Conservation (phyloP, 768 basidiomycete genomes). For the Clitopilus passeckerianus region DNA sequence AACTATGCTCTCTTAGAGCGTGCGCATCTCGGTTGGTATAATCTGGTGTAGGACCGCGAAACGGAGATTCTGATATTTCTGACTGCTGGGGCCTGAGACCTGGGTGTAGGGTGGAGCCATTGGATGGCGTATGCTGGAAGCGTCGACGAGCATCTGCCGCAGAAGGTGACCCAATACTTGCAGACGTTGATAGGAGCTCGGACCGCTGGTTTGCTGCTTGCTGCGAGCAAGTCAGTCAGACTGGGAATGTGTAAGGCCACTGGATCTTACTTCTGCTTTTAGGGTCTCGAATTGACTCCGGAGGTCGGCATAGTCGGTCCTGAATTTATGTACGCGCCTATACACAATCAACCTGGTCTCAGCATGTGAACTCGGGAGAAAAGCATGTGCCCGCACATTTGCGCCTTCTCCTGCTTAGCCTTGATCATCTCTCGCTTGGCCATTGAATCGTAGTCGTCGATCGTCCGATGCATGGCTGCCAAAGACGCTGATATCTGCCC, state of each 20-base stretch:
- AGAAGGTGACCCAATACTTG: conserved; percentile 34
- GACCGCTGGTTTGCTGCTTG: conserved; percentile 53
- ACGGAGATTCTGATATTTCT: conserved; percentile 77
- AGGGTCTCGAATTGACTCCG: conserved; percentile 76
- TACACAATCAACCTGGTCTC: conserved; percentile 2
- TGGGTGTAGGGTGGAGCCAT: conserved; percentile 49
- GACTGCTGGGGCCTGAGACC: conserved; percentile 44
- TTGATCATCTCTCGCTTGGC: conserved; percentile 94
- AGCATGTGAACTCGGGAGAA: conserved; percentile 1
- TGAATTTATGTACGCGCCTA: conserved; percentile 92
- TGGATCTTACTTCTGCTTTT: conserved; percentile 51
- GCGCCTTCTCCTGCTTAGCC: conserved; percentile 94
- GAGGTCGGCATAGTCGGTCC: conserved; percentile 80
- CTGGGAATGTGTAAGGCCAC: conserved; percentile 10
- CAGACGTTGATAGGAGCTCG: conserved; percentile 55
- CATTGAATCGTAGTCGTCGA: conserved; percentile 98
- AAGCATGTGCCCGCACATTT: conserved; percentile 51
- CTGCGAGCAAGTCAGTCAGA: conserved; percentile 27
- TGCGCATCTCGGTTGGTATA: conserved; percentile 63
- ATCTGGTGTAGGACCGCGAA: conserved; percentile 54
- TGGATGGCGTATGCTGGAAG: conserved; percentile 43
- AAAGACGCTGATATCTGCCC: conserved; percentile 98
- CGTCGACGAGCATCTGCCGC: conserved; percentile 57
- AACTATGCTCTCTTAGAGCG: conserved; percentile 85
- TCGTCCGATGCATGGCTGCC: conserved; percentile 89